Evolutionary conservation across 2,329 filamentous ascomycete species (phyloP).

Genomic region (Xylariaceae sp.): DNA sequence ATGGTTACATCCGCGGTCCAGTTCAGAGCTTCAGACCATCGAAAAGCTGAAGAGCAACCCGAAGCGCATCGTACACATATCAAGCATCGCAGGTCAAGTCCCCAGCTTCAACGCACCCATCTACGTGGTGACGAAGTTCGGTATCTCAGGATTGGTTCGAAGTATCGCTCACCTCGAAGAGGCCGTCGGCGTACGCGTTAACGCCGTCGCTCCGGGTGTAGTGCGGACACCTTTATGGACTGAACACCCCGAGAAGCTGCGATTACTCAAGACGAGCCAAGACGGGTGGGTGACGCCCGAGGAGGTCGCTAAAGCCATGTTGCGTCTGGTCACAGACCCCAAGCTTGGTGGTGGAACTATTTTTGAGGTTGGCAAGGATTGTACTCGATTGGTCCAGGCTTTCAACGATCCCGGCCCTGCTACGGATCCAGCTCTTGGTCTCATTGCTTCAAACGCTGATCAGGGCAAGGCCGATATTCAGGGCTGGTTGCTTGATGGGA

Average conservation of each 20-base stretch:
- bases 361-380: neutral
- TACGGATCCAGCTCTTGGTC: neutral
- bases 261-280: neutral
- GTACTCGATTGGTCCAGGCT: neutral
- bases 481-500: neutral
- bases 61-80: slow-evolving; percentile 22
- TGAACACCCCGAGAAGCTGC: slow-evolving; percentile 38
- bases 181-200: slow-evolving; percentile 35
- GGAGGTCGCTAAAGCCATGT: neutral
- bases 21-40: slow-evolving; percentile 1
- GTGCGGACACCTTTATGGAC: slow-evolving; percentile 44
- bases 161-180: slow-evolving; percentile 36
- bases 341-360: neutral
- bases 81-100: slow-evolving; percentile 32
- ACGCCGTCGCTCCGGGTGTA: slow-evolving; percentile 41
- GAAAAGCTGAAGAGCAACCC: slow-evolving; percentile 25
- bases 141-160: slow-evolving; percentile 38
- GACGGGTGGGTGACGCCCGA: neutral
- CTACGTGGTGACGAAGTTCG: slow-evolving; percentile 39
- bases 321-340: neutral
- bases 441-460: neutral
- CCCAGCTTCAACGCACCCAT: slow-evolving; percentile 34
- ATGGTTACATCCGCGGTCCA: slow-evolving; percentile 31
- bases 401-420: neutral
- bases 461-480: neutral